phyloP scores from a whole-genome alignment of 2,329 filamentous ascomycete species.

The Fusarium chuoi region DNA sequence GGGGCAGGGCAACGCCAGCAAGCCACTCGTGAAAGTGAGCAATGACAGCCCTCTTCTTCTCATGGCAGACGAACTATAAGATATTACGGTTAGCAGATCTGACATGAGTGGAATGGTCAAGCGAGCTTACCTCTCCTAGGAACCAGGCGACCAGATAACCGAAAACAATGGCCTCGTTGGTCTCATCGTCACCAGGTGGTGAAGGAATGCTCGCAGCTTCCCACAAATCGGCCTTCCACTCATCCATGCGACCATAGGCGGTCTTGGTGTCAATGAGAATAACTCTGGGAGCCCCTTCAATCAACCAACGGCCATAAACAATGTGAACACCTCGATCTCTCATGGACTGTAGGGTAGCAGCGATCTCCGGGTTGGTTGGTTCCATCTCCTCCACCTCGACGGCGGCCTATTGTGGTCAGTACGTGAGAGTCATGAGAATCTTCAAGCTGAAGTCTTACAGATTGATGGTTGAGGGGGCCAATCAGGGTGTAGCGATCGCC shows the following conservation, averaged over 20 bases:
- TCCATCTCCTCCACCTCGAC: slow-evolving; percentile 96
- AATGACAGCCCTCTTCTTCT: slow-evolving; percentile 91
- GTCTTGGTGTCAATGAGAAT: slow-evolving; percentile 95
- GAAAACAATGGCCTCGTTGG: slow-evolving; percentile 97
- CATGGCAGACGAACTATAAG: slow-evolving; percentile 86
- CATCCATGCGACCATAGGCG: slow-evolving; percentile 88
- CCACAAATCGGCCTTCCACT: slow-evolving; percentile 98
- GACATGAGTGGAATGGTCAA: background rate
- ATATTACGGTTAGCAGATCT: slow-evolving; percentile 23
- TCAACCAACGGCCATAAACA: slow-evolving; percentile 95
- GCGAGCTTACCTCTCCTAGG: slow-evolving; percentile 81
- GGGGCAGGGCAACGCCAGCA: slow-evolving; percentile 89
- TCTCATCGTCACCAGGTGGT: slow-evolving; percentile 90
- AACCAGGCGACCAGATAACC: slow-evolving; percentile 99
- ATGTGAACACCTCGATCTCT: slow-evolving; percentile 89
- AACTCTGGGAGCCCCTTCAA: slow-evolving; percentile 93
- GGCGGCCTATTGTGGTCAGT: slow-evolving; percentile 71
- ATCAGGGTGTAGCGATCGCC: slow-evolving; percentile 96
- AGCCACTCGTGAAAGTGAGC: slow-evolving; percentile 99
- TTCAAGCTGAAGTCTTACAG: slow-evolving; percentile 65
- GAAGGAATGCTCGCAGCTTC: slow-evolving; percentile 92
- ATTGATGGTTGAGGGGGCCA: slow-evolving; percentile 90
- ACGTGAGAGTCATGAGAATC: background rate
- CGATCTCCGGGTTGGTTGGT: slow-evolving; percentile 81
- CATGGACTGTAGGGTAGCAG: slow-evolving; percentile 90